Base-by-base conservation (phyloP, 495 filamentous ascomycete genomes). In the Penicillium chermesinum region DNA sequence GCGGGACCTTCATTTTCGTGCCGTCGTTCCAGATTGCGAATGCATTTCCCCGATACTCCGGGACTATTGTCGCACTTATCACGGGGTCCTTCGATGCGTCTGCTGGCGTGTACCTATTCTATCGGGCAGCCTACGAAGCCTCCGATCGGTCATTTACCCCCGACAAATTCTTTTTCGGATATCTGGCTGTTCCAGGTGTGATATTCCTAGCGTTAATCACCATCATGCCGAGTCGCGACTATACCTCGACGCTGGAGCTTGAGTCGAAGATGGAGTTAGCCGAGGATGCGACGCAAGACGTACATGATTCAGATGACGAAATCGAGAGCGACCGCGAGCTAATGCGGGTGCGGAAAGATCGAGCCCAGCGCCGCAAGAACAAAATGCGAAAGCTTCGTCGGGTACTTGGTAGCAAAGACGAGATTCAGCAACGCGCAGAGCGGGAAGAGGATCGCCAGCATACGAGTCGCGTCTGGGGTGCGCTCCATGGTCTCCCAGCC, bases 1-100 rank as follows among this genome's bases (percentile, higher is more conserved):
- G 80, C 30, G 84, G 84, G 0, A 82, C 83, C 0, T 86, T 84
- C 55, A 71, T 86, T 21, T 87, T 88, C 59, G 82, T 87, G 17
- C 78, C 84, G 0, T 81, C 78, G 6, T 88, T 86, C 53, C 83
- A 86, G 57, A 77, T 88, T 35, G 80, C 79, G 32, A 86, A 88
- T 55, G 81, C 84, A 0, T 87, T 88, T 52, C 84, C 84, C 1
- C 71, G 67, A 47, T 67, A 83, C 58, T 81, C 82, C 0, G 84
- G 84, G 2, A 64, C 81, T 1, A 82, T 88, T 41, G 78, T 88
- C 5, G 82, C 84, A 0, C 60, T 86, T 0, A 71, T 88, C 1
- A 88, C 84, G 3, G 84, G 84, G 15, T 82, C 83, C 4, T 88
- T 86, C 55, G 84, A 88, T 55, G 83, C 84, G 0, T 84, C 80